Conservation (phyloP, 495 filamentous ascomycete genomes). For the Podospora comata region DNA sequence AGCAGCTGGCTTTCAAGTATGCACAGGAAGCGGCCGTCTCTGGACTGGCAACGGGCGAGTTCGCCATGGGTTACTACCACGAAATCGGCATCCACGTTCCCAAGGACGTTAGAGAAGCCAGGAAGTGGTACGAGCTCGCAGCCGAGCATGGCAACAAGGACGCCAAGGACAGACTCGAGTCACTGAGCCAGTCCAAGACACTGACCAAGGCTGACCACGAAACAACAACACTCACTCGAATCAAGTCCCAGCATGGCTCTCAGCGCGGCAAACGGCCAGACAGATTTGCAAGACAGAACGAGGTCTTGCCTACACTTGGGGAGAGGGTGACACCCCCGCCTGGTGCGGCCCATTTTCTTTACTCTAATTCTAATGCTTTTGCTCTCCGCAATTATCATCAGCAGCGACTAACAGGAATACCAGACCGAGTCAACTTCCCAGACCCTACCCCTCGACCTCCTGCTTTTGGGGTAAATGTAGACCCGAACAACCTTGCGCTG, state of each 20-base stretch:
- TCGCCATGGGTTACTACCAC: constrained; percentile 95
- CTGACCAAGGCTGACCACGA: constrained; percentile 90
- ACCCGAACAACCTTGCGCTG: constrained; percentile 34
- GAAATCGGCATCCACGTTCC: constrained; percentile 90
- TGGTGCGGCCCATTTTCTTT: constrained; percentile 16
- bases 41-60: constrained; percentile 86
- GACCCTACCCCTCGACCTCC: constrained; percentile 57
- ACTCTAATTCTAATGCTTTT: not conserved
- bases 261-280: constrained; percentile 69
- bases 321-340: constrained; percentile 25
- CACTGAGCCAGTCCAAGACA: constrained; percentile 79
- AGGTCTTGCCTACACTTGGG: constrained; percentile 52
- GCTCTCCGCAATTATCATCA: not conserved
- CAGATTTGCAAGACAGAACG: constrained; percentile 50
- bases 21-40: constrained; percentile 78
- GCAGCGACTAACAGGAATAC: constrained; percentile 30
- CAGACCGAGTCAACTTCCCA: constrained; percentile 61
- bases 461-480: constrained; percentile 44
- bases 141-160: constrained; percentile 91
- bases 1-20: constrained; percentile 86
- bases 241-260: constrained; percentile 90
- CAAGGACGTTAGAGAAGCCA: constrained; percentile 76
- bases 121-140: constrained; percentile 87
- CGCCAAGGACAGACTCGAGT: constrained; percentile 74
- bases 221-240: constrained; percentile 79